phyloP scores from a whole-genome alignment of 2,329 filamentous ascomycete species.

The Trichoderma sp. region DNA sequence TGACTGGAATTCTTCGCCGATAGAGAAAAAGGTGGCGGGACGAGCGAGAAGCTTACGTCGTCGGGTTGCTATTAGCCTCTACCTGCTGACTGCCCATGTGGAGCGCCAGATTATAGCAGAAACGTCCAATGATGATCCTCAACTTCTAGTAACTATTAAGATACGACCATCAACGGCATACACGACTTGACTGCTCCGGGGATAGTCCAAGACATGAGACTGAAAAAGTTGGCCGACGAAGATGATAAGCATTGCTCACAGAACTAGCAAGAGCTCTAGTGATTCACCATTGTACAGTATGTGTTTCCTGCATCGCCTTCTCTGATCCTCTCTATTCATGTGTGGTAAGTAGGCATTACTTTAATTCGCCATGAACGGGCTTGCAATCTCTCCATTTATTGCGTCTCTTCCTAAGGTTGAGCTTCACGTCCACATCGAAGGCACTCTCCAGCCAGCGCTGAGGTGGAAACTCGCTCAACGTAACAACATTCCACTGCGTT shows the following conservation, averaged over 20 bases:
- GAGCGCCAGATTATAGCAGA: background rate
- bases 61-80: background rate
- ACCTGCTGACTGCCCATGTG: background rate
- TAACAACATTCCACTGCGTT: constrained; percentile 60
- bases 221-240: background rate
- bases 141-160: background rate
- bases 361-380: constrained; percentile 28
- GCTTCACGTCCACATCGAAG: constrained; percentile 78
- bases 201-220: background rate
- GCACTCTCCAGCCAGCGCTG: constrained; percentile 65
- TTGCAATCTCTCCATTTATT: constrained; percentile 48
- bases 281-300: background rate
- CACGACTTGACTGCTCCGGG: background rate
- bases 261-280: background rate
- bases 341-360: background rate
- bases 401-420: constrained; percentile 72
- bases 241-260: background rate
- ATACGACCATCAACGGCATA: background rate
- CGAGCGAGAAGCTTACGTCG: background rate
- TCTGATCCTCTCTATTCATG: background rate
- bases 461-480: constrained; percentile 66
- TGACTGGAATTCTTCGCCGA: background rate
- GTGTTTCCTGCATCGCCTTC: background rate
- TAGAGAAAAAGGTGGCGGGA: background rate
- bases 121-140: background rate